These are phyloP conservation scores for Rhynchosporium graminicola DNA, from an alignment of 2,329 filamentous ascomycete species.

Conservation along the genomic window DNA sequence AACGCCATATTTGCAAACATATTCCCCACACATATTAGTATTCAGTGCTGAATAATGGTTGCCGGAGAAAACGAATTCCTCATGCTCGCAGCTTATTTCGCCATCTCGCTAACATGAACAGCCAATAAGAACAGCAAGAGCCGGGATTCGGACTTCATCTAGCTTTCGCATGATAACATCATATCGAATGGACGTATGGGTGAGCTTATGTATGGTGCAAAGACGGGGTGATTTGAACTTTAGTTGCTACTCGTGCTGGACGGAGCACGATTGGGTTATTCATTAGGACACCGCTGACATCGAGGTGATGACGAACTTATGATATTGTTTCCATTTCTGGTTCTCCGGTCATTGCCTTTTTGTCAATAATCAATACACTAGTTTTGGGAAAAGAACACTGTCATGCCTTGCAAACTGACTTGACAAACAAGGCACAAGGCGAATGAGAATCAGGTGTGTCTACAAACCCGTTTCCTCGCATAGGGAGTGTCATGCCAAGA, in stretches of 20 bases:
- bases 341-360: too few species aligned
- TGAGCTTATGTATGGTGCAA: background rate
- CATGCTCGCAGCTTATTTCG: constrained; percentile 21
- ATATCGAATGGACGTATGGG: background rate
- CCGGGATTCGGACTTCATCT: background rate
- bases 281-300: background rate
- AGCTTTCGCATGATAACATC: background rate
- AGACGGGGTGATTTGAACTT: background rate
- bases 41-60: constrained; percentile 11
- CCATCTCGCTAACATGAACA: constrained; percentile 11
- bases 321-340: too few species aligned
- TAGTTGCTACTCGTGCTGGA: too few species aligned
- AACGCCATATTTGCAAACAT: background rate
- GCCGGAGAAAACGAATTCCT: constrained; percentile 7
- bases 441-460: too few species aligned
- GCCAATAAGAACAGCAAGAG: background rate
- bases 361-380: too few species aligned
- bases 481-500: too few species aligned
- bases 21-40: background rate
- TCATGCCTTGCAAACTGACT: too few species aligned
- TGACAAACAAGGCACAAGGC: too few species aligned
- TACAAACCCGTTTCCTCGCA: too few species aligned
- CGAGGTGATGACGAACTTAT: too few species aligned
- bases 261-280: background rate
- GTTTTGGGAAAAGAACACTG: too few species aligned